Conservation (phyloP, 805 yeast genomes). For the Saitoella complicata region DNA sequence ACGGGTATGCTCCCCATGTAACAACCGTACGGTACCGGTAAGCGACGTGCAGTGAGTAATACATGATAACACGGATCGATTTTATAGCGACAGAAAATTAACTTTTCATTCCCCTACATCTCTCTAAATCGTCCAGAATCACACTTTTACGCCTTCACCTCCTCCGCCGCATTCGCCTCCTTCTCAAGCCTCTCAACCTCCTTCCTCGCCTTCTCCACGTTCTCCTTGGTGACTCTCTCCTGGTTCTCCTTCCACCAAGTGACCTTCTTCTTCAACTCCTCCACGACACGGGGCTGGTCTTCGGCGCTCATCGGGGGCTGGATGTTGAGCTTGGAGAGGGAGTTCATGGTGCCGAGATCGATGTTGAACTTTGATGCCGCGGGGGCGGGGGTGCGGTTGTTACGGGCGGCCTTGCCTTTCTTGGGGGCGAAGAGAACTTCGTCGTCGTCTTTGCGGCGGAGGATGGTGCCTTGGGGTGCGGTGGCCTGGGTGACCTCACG, state of each 20-base stretch:
- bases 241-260: slow-evolving; percentile 52
- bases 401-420: slow-evolving; percentile 30
- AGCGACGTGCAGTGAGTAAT: no score
- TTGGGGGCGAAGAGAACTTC: slow-evolving; percentile 31
- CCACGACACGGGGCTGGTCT: slow-evolving; percentile 50
- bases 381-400: slow-evolving; percentile 11
- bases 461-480: slow-evolving; percentile 46
- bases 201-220: slow-evolving; percentile 60
- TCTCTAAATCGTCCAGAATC: no score
- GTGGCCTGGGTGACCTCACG: slow-evolving; percentile 34
- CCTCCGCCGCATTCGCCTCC: slow-evolving; percentile 16
- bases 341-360: slow-evolving; percentile 64
- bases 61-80: no score
- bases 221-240: slow-evolving; percentile 63
- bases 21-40: no score
- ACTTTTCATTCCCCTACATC: no score
- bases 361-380: slow-evolving; percentile 39
- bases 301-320: slow-evolving; percentile 63
- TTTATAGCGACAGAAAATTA: no score
- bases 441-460: slow-evolving; percentile 47
- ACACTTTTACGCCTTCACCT: no score
- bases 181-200: slow-evolving; percentile 53
- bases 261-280: slow-evolving; percentile 55
- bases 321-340: slow-evolving; percentile 59
- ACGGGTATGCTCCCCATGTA: no score